Evolutionary conservation across 2,329 filamentous ascomycete genomes (phyloP).

Genomic region (Teratosphaeria epicoccoides): DNA sequence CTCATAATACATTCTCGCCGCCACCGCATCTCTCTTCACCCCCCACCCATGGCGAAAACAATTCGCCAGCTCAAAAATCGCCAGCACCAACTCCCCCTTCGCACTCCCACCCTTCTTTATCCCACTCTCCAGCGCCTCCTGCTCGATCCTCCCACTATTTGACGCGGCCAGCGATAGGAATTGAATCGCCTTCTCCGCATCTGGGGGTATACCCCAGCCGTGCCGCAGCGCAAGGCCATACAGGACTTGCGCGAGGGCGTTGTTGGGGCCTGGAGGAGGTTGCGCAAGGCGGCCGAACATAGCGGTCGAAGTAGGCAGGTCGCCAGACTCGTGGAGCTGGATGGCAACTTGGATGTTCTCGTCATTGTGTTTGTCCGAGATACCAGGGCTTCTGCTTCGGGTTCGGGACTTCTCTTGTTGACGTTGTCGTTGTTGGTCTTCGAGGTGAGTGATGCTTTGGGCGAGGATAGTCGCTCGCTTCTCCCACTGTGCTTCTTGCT

Average conservation of each 20-base stretch:
- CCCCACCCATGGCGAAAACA: conserved; percentile 94
- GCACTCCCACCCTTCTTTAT: conserved; percentile 88
- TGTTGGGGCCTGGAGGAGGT: conserved; percentile 69
- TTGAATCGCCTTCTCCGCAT: conserved; percentile 62
- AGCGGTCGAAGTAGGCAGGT: conserved; percentile 66
- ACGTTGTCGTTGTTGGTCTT: conserved; percentile 18
- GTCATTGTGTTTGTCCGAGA: conserved; percentile 31
- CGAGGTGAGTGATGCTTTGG: conserved; percentile 36
- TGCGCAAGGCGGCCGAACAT: conserved; percentile 80
- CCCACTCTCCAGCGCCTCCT: conserved; percentile 72
- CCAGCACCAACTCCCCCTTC: conserved; percentile 90
- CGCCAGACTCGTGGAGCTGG: conserved; percentile 73
- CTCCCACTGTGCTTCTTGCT: conserved; percentile 74
- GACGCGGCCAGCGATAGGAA: conserved; percentile 83
- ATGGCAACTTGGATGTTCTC: conserved; percentile 90
- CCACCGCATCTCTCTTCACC: conserved; percentile 71
- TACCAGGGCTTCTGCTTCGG: conserved; percentile 25
- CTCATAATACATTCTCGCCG: conserved; percentile 87
- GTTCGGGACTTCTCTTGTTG: conserved; percentile 2
- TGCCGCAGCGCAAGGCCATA: conserved; percentile 91
- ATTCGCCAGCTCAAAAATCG: conserved; percentile 90
- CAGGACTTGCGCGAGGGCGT: conserved; percentile 87
- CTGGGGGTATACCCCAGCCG: conserved; percentile 76
- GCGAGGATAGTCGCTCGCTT: conserved; percentile 83
- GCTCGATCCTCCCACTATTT: conserved; percentile 80